Conservation (phyloP, 192 early-diverging fungal species). For the Linnemannia elongata region DNA sequence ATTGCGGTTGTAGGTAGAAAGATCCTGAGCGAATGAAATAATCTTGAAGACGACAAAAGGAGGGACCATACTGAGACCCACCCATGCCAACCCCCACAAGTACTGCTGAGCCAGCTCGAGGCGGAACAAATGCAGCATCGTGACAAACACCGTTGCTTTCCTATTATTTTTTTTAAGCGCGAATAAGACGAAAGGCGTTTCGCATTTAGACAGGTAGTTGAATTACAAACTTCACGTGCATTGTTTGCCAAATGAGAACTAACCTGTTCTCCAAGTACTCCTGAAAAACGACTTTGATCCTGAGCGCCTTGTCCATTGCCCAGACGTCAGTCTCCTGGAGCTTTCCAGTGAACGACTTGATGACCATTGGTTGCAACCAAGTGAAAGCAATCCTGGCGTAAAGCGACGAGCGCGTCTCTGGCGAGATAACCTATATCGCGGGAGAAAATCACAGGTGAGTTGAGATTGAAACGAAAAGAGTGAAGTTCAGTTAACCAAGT, state of each 20-base stretch:
- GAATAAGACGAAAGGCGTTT: not conserved
- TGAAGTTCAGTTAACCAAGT: not conserved
- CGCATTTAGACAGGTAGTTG: not conserved
- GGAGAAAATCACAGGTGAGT: not conserved
- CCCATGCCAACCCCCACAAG: conserved; percentile 40
- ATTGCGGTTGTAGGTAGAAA: conserved; percentile 50
- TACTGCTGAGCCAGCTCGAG: conserved; percentile 30
- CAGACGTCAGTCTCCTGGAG: conserved; percentile 50
- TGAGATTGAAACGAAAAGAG: not conserved
- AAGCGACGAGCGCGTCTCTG: conserved; percentile 47
- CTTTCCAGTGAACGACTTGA: conserved; percentile 35
- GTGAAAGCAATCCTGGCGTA: conserved; percentile 52
- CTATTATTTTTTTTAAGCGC: not conserved
- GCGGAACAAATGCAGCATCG: conserved; percentile 46
- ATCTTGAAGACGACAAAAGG: conserved; percentile 50
- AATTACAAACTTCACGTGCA: not conserved
- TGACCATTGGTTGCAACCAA: conserved; percentile 53
- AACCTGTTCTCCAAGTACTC: conserved; percentile 50
- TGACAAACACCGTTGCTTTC: conserved; percentile 40
- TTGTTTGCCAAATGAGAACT: not conserved
- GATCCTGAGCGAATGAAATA: conserved; percentile 34
- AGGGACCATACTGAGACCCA: conserved; percentile 40
- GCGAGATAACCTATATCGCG: conserved; percentile 37
- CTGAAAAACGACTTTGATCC: conserved; percentile 41
- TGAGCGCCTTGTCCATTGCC: conserved; percentile 35